phyloP scores from a whole-genome alignment of 805 yeast species.

The Schwanniomyces occidentalis region DNA sequence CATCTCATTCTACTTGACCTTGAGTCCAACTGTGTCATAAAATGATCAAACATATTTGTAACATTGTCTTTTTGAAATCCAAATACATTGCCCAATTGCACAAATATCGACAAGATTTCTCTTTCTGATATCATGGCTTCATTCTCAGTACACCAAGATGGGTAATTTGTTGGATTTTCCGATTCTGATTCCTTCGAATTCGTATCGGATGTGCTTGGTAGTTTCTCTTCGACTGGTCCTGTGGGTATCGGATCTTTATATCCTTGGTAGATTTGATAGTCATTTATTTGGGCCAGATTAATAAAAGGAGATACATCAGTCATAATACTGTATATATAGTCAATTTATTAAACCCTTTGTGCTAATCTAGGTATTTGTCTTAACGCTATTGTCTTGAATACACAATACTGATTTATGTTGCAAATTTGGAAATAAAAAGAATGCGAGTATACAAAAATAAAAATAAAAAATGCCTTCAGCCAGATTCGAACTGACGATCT shows the following conservation, averaged over 20 bases:
- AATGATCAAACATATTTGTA: conserved; percentile 77
- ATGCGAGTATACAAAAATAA: neutral
- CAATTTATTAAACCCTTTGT: too few relatives aligned
- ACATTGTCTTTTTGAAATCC: conserved; percentile 85
- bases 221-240: neutral
- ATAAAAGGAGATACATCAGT: too few relatives aligned
- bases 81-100: conserved; percentile 58
- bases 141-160: conserved; percentile 28
- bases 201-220: too few relatives aligned
- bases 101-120: conserved; percentile 63
- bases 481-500: conserved; percentile 15
- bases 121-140: conserved; percentile 28
- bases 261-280: conserved; percentile 4
- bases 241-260: conserved; percentile 6
- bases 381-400: too few relatives aligned
- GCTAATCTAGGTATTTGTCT: too few relatives aligned
- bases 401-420: conserved; percentile 1
- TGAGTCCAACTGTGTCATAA: conserved; percentile 81
- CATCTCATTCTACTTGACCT: conserved; percentile 80
- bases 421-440: conserved; percentile 5
- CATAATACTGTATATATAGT: too few relatives aligned
- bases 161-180: conserved; percentile 6
- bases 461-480: conserved; percentile 11
- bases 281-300: conserved; percentile 3
- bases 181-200: neutral